phyloP scores from a whole-genome alignment of 2,329 filamentous ascomycete genomes.

The Hymenoscyphus scutula region DNA sequence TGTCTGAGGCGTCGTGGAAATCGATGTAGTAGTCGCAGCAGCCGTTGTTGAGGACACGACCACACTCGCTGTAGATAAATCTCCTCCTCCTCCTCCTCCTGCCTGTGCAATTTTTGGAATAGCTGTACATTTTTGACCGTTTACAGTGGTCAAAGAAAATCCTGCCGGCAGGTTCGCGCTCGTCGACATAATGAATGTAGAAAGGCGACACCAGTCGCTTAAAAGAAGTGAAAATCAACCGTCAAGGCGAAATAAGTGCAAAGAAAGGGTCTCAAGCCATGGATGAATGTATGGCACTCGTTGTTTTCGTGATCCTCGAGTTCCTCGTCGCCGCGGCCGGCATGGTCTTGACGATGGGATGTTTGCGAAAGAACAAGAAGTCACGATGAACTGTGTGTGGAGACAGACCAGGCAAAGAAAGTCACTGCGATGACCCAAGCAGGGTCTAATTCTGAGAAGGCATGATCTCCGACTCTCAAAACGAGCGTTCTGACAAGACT shows the following conservation, averaged over 20 bases:
- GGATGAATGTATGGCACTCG: constrained; percentile 14
- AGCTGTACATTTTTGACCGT: constrained; percentile 53
- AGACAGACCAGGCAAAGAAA: background rate
- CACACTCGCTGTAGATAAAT: constrained; percentile 18
- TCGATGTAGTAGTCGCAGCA: constrained; percentile 4
- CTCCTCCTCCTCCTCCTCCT: constrained; percentile 4
- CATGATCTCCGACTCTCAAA: constrained; percentile 11
- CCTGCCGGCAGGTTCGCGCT: constrained; percentile 42
- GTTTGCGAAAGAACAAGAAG: constrained; percentile 25
- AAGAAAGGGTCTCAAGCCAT: constrained; percentile 30
- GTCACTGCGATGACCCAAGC: too few relatives aligned
- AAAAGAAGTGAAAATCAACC: constrained; percentile 28
- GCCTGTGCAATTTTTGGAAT: constrained; percentile 45
- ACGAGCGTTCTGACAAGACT: constrained; percentile 24
- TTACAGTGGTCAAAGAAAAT: constrained; percentile 49
- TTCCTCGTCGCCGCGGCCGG: constrained; percentile 19
- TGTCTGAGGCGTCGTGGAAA: constrained; percentile 6
- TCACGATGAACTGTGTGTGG: constrained; percentile 13
- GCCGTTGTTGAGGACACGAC: constrained; percentile 16
- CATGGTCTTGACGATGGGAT: constrained; percentile 26
- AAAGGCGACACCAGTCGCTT: constrained; percentile 31
- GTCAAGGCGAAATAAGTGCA: constrained; percentile 26
- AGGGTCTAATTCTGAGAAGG: background rate
- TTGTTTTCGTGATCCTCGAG: constrained; percentile 3
- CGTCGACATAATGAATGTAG: constrained; percentile 41